Base-by-base conservation (phyloP, 768 basidiomycete species). In the Tylopilus sp. region DNA sequence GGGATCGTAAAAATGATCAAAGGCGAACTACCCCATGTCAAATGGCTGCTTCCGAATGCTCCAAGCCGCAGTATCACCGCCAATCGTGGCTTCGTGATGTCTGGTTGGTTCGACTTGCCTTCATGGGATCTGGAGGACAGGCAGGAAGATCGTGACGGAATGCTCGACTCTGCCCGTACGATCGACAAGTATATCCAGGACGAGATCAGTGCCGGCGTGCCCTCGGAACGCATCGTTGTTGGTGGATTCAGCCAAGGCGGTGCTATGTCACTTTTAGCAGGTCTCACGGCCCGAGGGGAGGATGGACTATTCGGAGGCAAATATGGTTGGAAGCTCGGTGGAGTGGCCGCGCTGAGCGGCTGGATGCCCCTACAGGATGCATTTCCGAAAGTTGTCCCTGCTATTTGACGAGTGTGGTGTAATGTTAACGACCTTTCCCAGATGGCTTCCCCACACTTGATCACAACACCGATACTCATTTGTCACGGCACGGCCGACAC, bases 31-130 rank as follows among this genome's bases (percentile, higher is more conserved):
- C 74, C 78, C 14, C 87, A 94, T 65, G 75, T 95, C 55, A 94
- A 94, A 76, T 98, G 92, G 90, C 74, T 97, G 41, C 75, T 97
- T 25, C 54, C 59, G n/a, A n/a, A n/a, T n/a, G n/a, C n/a, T n/a
- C n/a, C n/a, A 55, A 63, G 53, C 29, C 82, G 80, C 55, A 73
- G 82, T 8, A 85, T 97, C 24, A 89, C 83, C 16, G 83, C 87
- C 33, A 93, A 93, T 86, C 87, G 58, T 78, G 83, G 72, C 61
- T 63, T 47, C 28, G 59, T 64, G 45, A 90, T 92, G 87, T 83
- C 86, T n/a, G 80, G 83, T 30, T 92, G 89, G 89, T 94, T 90
- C 69, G 89, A 95, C 67, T 80, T 94, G 36, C 72, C 72, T 38
- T 78, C 81, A 16, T 87, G 90, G 66, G 80, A 79, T 46, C 77